A percentile compares a stretch with the other conserved stretches of the same genome.
phyloP scores from a whole-genome alignment of 768 basidiomycete species.

The Atractiella rhizophila region DNA sequence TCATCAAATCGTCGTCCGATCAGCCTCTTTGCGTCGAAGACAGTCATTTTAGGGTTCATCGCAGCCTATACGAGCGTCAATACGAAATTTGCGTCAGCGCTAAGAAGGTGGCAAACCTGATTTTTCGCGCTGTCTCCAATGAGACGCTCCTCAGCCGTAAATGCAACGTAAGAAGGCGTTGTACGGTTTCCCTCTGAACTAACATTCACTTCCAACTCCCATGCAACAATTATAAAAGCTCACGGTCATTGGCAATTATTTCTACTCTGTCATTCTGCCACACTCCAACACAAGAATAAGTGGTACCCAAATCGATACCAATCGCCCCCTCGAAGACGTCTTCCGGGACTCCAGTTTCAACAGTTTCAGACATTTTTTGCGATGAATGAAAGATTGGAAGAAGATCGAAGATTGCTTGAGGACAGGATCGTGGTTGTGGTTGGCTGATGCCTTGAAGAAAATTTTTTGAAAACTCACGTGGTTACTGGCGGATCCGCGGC shows the following conservation, averaged over 20 bases:
- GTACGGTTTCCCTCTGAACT: constrained; percentile 42
- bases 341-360: too few species aligned
- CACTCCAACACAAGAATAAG: constrained; percentile 93
- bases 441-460: too few species aligned
- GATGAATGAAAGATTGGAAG: too few species aligned
- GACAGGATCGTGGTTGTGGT: too few species aligned
- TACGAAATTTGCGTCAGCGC: background rate
- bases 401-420: too few species aligned
- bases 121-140: constrained; percentile 94
- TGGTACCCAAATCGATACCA: too few species aligned
- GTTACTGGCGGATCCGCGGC: too few species aligned
- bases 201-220: background rate
- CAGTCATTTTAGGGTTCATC: constrained; percentile 98
- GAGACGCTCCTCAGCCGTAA: constrained; percentile 68
- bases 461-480: too few species aligned
- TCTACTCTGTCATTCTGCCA: constrained; percentile 99
- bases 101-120: constrained; percentile 47
- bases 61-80: constrained; percentile 54
- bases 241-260: constrained; percentile 40
- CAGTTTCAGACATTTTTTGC: too few species aligned
- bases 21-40: constrained; percentile 97
- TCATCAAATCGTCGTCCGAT: constrained; percentile 93
- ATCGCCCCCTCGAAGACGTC: too few species aligned
- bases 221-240: background rate
- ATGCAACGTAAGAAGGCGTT: constrained; percentile 97